Conservation (phyloP, 495 filamentous ascomycete species). For the Penicillium silybi region DNA sequence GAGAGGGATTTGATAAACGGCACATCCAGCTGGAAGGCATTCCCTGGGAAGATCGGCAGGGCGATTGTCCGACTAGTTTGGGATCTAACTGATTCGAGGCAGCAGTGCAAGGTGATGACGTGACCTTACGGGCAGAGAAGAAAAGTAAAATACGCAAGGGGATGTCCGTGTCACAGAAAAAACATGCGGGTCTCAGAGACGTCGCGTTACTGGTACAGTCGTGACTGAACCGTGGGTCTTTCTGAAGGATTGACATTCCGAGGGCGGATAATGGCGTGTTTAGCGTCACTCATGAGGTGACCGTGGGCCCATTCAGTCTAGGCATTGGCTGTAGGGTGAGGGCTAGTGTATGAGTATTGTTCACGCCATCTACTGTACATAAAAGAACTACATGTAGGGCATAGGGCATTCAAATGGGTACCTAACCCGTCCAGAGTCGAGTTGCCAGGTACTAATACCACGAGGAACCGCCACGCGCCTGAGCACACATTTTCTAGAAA, state of each 20-base stretch:
- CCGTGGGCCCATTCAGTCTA: slow-evolving; percentile 9
- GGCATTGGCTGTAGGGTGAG: slow-evolving; percentile 6
- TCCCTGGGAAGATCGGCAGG: slow-evolving; percentile 13
- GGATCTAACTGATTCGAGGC: background rate
- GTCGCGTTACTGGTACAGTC: background rate
- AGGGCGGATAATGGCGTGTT: slow-evolving; percentile 24
- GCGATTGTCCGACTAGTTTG: background rate
- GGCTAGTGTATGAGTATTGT: background rate
- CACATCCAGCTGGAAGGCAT: slow-evolving; percentile 2
- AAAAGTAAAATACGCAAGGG: slow-evolving; percentile 12
- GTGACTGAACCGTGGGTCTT: slow-evolving; percentile 21
- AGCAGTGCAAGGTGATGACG: slow-evolving; percentile 8
- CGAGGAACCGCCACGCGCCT: slow-evolving; percentile 10
- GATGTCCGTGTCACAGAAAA: slow-evolving; percentile 12
- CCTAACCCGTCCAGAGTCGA: too few species aligned
- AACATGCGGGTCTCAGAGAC: background rate
- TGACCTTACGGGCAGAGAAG: slow-evolving; percentile 1
- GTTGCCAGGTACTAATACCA: too few species aligned
- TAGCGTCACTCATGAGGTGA: slow-evolving; percentile 13
- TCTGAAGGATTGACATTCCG: slow-evolving; percentile 20
- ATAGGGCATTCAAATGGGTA: too few species aligned
- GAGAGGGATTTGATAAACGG: background rate
- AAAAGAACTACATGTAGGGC: too few species aligned
- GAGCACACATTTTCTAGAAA: background rate
- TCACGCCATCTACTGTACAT: too few species aligned